phyloP scores from a whole-genome alignment of 2,329 filamentous ascomycete species.

The Lecanicillium sp. region DNA sequence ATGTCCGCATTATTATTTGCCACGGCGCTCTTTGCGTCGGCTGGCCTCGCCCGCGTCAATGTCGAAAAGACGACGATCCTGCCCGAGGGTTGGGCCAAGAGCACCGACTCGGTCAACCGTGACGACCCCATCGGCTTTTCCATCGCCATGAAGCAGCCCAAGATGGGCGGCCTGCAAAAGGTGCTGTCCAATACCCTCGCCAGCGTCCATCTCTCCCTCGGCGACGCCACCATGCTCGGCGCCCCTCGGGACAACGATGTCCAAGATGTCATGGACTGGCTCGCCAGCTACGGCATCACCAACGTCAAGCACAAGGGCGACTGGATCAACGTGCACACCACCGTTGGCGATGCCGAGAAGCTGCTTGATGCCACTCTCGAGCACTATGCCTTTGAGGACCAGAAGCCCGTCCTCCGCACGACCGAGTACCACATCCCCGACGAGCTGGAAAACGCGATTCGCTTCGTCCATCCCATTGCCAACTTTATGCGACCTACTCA shows the following conservation, averaged over 20 bases:
- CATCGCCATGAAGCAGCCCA: slow-evolving; percentile 11
- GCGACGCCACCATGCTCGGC: slow-evolving; percentile 28
- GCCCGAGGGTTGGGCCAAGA: slow-evolving; percentile 10
- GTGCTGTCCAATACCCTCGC: slow-evolving; percentile 14
- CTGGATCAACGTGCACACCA: slow-evolving; percentile 35
- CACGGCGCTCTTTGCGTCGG: slow-evolving; percentile 4
- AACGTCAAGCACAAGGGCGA: slow-evolving; percentile 25
- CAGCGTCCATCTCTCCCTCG: slow-evolving; percentile 22
- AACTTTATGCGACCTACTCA: slow-evolving; percentile 40
- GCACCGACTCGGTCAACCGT: slow-evolving; percentile 13
- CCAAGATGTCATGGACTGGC: slow-evolving; percentile 32
- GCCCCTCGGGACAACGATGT: slow-evolving; percentile 25
- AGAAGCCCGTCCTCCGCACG: slow-evolving; percentile 32
- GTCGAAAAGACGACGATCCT: slow-evolving; percentile 6
- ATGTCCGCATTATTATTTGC: slow-evolving; percentile 3
- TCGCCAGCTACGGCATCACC: slow-evolving; percentile 28
- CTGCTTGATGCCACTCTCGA: slow-evolving; percentile 33
- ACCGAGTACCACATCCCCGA: slow-evolving; percentile 36
- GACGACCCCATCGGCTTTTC: slow-evolving; percentile 14
- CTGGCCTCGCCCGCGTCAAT: slow-evolving; percentile 3
- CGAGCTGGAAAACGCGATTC: slow-evolving; percentile 27
- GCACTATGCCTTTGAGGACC: slow-evolving; percentile 32
- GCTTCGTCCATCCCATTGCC: slow-evolving; percentile 39
- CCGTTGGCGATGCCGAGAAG: slow-evolving; percentile 28
- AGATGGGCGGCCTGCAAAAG: slow-evolving; percentile 7